phyloP scores from a whole-genome alignment of 768 basidiomycete species.

The Russula griseocarnosa region DNA sequence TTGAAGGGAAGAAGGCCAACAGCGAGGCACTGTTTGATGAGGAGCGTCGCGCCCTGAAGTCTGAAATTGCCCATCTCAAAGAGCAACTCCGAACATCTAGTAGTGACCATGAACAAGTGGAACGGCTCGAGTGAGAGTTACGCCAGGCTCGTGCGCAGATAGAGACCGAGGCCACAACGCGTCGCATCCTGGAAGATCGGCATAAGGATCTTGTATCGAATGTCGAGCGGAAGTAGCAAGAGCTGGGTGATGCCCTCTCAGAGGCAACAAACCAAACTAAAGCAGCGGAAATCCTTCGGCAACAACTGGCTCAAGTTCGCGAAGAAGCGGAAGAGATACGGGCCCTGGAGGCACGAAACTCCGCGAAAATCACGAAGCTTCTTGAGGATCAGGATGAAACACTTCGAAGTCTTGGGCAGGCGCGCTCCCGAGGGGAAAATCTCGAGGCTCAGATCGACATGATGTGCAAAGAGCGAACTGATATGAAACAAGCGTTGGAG shows the following conservation, averaged over 20 bases:
- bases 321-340: constrained; percentile 67
- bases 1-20: constrained; percentile 52
- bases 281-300: constrained; percentile 53
- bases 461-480: constrained; percentile 66
- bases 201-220: constrained; percentile 54
- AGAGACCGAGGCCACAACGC: constrained; percentile 58
- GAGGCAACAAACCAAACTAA: constrained; percentile 67
- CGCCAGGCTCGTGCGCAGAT: constrained; percentile 57
- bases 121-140: constrained; percentile 60
- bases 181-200: constrained; percentile 61
- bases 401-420: constrained; percentile 68
- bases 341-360: constrained; percentile 58
- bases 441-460: constrained; percentile 70
- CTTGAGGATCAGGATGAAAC: constrained; percentile 74
- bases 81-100: constrained; percentile 42
- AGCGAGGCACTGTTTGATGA: constrained; percentile 58
- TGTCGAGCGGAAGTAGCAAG: constrained; percentile 50
- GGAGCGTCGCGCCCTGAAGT: constrained; percentile 51
- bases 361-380: constrained; percentile 57
- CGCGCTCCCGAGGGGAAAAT: constrained; percentile 68
- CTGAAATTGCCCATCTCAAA: constrained; percentile 55
- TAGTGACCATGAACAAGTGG: constrained; percentile 50
- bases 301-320: constrained; percentile 58
- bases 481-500: constrained; percentile 61
- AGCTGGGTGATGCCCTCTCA: constrained; percentile 53